Conservation (phyloP, 768 basidiomycete genomes). For the Serendipita vermifera region DNA sequence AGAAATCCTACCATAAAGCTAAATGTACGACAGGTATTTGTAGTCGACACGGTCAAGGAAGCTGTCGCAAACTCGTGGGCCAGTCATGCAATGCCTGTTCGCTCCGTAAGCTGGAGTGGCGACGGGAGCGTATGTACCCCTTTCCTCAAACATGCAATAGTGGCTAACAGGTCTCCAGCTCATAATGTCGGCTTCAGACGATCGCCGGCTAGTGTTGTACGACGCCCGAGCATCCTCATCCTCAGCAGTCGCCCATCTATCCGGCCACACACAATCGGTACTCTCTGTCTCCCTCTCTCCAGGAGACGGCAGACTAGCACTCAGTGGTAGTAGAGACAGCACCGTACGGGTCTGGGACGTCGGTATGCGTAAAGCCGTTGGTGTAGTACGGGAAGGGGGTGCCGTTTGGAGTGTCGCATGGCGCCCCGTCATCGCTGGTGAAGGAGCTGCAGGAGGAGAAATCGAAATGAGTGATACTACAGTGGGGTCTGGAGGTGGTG, state of each 20-base stretch:
- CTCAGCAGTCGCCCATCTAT: conserved; percentile 67
- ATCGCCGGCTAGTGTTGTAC: conserved; percentile 80
- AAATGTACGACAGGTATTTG: conserved; percentile 36
- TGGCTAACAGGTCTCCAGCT: conserved; percentile 34
- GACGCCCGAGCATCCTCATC: conserved; percentile 65
- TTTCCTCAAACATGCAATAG: not conserved
- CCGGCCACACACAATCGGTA: conserved; percentile 87
- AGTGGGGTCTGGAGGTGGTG: not conserved
- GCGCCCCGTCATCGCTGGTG: conserved; percentile 47
- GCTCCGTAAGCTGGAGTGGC: conserved; percentile 77
- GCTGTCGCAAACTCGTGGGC: conserved; percentile 58
- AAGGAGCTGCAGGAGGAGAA: not conserved
- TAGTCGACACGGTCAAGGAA: conserved; percentile 66
- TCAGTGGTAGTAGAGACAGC: conserved; percentile 80
- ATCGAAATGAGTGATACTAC: not conserved
- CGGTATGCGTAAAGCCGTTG: conserved; percentile 55
- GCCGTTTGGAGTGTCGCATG: conserved; percentile 80
- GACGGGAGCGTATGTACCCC: conserved; percentile 29
- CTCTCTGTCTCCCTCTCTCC: conserved; percentile 71
- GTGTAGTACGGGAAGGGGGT: conserved; percentile 61
- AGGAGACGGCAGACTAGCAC: conserved; percentile 54
- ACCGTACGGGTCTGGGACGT: conserved; percentile 83
- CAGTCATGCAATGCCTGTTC: conserved; percentile 82
- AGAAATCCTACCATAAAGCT: not conserved
- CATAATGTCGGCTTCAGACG: conserved; percentile 81